Evolutionary conservation across 805 yeast genomes (phyloP), one percentile per base, ranked within the genome.

Genomic region (Saturnispora ahearnii): DNA sequence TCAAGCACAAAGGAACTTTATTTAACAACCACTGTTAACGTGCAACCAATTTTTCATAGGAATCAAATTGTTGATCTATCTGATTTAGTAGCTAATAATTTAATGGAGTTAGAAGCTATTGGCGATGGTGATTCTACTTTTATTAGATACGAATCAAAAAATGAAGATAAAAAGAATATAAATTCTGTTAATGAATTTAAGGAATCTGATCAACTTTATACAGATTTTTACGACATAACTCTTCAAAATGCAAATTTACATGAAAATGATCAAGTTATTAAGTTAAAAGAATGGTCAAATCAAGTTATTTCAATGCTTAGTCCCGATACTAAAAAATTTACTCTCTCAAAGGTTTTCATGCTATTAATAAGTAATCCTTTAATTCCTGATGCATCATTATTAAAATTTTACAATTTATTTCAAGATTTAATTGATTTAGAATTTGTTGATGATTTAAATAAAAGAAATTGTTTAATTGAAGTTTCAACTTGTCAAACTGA

Each of bases 41-140:
- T 93, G 5, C 99, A 93, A 66, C 98, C 99, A 0, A 95, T 91
- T 11, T 93, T 93, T 69, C 95, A 93, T 61, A 79, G 95, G 54
- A 84, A 85, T 55, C 91, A 87, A 59, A 84, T 91, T 46, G 84
- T 93, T 42, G 82, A 81, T 56, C 73, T 93, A 58, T 84, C 89
- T 62, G 99, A 93, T 63, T 68, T 81, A 46, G 82, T 81, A 24
- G 81, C 83, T 1, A 78, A 72, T 53, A 74, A 79, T 11, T 64
- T 87, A 41, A 73, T 87, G 64, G 95, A 88, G 58, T 68, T 87
- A 32, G 95, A 88, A 63, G 83, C 84, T 0, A 72, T 76, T 57
- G 76, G 78, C n/a, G 82, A 68, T 42, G 70, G 70, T 15, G 67
- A 61, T 43, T 51, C 51, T 26, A 58, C 60, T 15, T 59, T 59